phyloP scores from a whole-genome alignment of 495 filamentous ascomycete genomes.

The Penicillium cataractarum region DNA sequence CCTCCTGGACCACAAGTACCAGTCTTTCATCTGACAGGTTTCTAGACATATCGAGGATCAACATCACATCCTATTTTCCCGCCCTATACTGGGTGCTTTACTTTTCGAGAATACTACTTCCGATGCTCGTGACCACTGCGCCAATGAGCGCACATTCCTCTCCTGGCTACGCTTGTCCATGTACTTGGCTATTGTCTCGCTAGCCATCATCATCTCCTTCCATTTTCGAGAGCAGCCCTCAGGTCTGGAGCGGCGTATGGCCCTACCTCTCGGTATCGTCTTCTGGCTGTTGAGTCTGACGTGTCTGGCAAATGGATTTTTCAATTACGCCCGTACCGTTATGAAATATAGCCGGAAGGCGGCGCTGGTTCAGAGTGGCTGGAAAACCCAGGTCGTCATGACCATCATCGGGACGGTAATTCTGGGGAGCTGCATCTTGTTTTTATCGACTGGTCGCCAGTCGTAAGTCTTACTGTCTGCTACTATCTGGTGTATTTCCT shows the following conservation, averaged over 20 bases:
- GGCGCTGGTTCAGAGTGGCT: conserved; percentile 90
- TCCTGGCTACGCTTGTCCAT: conserved; percentile 91
- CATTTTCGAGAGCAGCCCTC: conserved; percentile 78
- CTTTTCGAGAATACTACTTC: conserved; percentile 87
- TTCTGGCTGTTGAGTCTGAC: conserved; percentile 84
- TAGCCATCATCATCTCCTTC: conserved; percentile 91
- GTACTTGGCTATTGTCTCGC: conserved; percentile 86
- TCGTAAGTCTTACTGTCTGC: conserved; percentile 4
- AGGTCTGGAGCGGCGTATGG: conserved; percentile 69
- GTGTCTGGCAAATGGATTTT: conserved; percentile 75
- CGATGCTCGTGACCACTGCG: conserved; percentile 75
- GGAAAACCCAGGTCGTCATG: conserved; percentile 86
- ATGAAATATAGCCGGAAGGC: conserved; percentile 74
- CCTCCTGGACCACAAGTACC: neutral
- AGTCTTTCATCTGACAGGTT: neutral
- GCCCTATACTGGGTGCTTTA: conserved; percentile 74
- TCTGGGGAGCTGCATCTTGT: conserved; percentile 74
- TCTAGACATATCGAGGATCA: conserved; percentile 39
- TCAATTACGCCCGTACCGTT: conserved; percentile 89
- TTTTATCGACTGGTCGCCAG: conserved; percentile 58
- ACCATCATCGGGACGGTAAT: conserved; percentile 77
- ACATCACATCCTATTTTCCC: conserved; percentile 63
- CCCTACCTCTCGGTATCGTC: conserved; percentile 80
- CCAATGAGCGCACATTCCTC: conserved; percentile 74
- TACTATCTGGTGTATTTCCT: neutral